Evolutionary conservation across 1,139 yeast genomes (phyloP).

Genomic region (Suhomyces chickasaworum): DNA sequence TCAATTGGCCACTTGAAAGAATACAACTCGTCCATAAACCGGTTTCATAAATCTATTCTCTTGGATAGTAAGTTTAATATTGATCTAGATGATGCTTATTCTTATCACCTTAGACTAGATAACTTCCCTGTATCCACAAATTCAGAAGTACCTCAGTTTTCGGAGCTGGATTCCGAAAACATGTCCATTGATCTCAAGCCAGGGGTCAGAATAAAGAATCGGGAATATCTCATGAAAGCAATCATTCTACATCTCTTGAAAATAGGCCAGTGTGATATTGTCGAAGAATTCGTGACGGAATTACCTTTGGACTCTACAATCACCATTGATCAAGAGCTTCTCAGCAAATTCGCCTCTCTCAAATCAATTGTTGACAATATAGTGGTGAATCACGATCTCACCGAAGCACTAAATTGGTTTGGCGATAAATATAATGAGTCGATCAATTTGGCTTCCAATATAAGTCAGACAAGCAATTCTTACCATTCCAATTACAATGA

Average conservation of each 20-base stretch:
- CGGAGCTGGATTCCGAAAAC: slow-evolving; percentile 3
- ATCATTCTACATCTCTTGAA: slow-evolving; percentile 45
- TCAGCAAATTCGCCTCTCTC: slow-evolving; percentile 33
- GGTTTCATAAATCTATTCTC: slow-evolving; percentile 39
- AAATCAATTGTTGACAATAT: slow-evolving; percentile 43
- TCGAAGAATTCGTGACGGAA: slow-evolving; percentile 34
- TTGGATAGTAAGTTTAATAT: slow-evolving; percentile 33
- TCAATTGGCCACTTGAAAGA: slow-evolving; percentile 38
- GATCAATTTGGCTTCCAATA: slow-evolving; percentile 4
- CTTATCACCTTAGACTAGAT: slow-evolving; percentile 40
- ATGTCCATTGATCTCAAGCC: not conserved
- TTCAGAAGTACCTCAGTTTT: not conserved
- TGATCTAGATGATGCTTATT: slow-evolving; percentile 48
- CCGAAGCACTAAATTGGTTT: slow-evolving; percentile 41
- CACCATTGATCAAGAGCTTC: slow-evolving; percentile 27
- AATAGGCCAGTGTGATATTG: slow-evolving; percentile 44
- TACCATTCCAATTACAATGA: slow-evolving; percentile 13
- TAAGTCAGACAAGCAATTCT: slow-evolving; percentile 6
- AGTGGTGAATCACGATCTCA: slow-evolving; percentile 35
- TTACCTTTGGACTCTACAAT: slow-evolving; percentile 21
- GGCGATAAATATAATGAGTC: slow-evolving; percentile 25
- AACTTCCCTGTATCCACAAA: slow-evolving; percentile 29
- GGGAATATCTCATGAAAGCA: slow-evolving; percentile 42
- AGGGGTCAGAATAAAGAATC: slow-evolving; percentile 24
- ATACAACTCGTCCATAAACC: slow-evolving; percentile 41